Percentiles rank a stretch among this genome's conserved stretches.
Conservation (phyloP, 1,284 basidiomycete genomes). For the Ustanciosporium gigantosporum region DNA sequence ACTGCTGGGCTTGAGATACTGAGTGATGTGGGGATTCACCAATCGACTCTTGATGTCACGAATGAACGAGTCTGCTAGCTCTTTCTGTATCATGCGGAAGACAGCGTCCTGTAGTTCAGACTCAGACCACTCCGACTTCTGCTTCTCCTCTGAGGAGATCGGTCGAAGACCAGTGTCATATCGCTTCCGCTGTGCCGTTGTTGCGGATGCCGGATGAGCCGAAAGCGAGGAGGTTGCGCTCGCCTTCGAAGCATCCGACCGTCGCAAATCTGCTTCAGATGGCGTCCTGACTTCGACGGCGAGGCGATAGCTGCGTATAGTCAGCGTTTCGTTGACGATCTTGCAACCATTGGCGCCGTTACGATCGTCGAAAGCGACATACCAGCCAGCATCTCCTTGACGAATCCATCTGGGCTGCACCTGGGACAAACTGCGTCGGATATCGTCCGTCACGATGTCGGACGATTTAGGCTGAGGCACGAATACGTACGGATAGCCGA, state of each 20-base stretch:
- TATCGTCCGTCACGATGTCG: conserved; percentile 31
- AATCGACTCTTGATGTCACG: conserved; percentile 74
- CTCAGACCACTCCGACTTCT: conserved; percentile 67
- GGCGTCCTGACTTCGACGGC: conserved; percentile 29
- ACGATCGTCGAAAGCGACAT: conserved; percentile 47
- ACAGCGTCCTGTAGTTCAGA: conserved; percentile 70
- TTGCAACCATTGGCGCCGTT: conserved; percentile 35
- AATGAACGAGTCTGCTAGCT: conserved; percentile 69
- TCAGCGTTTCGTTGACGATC: conserved; percentile 33
- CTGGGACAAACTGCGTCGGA: conserved; percentile 42
- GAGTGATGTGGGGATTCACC: conserved; percentile 68
- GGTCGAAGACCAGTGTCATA: conserved; percentile 24
- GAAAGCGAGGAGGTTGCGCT: background rate
- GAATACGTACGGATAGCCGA: conserved; percentile 35
- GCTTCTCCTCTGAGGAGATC: conserved; percentile 15
- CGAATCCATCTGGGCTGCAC: conserved; percentile 47
- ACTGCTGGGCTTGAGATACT: conserved; percentile 66
- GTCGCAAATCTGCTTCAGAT: conserved; percentile 1
- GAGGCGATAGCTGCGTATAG: conserved; percentile 31
- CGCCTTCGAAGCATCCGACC: background rate
- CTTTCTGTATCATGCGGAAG: conserved; percentile 68
- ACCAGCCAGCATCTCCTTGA: conserved; percentile 57
- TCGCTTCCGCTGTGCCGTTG: conserved; percentile 1
- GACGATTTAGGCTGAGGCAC: conserved; percentile 32
- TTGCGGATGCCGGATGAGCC: background rate